Evolutionary conservation across 306 rosid species (phyloP).

Genomic region (Sophora flavescens): DNA sequence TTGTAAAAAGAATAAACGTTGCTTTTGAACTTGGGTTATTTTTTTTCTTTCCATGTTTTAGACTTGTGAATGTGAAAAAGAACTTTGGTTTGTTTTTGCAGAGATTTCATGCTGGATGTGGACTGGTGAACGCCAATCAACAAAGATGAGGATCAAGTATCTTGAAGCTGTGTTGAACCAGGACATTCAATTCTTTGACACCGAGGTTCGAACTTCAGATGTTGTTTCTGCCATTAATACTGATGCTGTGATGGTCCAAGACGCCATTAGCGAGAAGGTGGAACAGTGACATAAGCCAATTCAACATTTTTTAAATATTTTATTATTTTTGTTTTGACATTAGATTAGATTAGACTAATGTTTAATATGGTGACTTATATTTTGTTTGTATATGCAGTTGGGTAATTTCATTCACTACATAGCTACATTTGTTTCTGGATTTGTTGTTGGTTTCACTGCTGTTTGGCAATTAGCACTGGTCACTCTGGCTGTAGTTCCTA

Average conservation of each 20-base stretch:
- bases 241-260: constrained; percentile 91
- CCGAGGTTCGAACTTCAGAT: constrained; percentile 87
- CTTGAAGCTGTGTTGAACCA: constrained; percentile 84
- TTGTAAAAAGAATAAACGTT: background rate
- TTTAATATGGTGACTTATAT: background rate
- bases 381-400: constrained; percentile 62
- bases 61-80: constrained; percentile 30
- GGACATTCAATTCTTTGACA: constrained; percentile 87
- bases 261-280: constrained; percentile 97
- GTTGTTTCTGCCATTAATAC: constrained; percentile 87
- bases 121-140: constrained; percentile 91
- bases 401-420: constrained; percentile 92
- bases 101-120: constrained; percentile 98
- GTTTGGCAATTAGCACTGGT: constrained; percentile 92
- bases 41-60: background rate
- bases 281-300: constrained; percentile 20
- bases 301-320: background rate
- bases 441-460: constrained; percentile 91
- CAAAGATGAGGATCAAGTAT: constrained; percentile 87
- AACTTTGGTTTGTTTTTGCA: constrained; percentile 41
- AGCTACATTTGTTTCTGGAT: constrained; percentile 92
- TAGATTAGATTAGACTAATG: constrained; percentile 6
- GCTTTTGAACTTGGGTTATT: background rate
- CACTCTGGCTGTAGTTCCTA: constrained; percentile 88
- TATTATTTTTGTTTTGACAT: too few relatives aligned